phyloP scores from a whole-genome alignment of 768 basidiomycete genomes.

The Lactarius vividus region DNA sequence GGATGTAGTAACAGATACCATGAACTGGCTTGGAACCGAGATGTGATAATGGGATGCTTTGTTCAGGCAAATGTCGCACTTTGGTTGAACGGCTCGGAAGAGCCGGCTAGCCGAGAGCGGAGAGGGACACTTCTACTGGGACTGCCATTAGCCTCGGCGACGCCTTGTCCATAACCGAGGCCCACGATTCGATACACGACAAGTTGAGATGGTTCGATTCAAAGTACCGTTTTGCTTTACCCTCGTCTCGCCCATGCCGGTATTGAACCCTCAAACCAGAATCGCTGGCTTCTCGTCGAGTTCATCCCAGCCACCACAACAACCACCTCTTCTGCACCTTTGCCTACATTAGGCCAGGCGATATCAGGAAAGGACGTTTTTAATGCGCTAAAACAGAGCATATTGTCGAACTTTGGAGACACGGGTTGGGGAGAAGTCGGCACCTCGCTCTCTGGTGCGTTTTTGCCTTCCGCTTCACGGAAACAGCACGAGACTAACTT shows the following conservation, averaged over 20 bases:
- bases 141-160: background rate
- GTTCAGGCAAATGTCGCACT: too few relatives aligned
- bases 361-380: conserved; percentile 70
- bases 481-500: background rate
- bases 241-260: background rate
- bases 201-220: conserved; percentile 21
- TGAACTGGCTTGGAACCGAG: background rate
- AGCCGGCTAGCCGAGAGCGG: background rate
- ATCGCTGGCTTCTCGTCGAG: conserved; percentile 87
- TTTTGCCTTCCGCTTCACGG: background rate
- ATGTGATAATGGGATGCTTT: background rate
- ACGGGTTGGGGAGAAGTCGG: conserved; percentile 83
- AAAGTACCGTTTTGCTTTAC: conserved; percentile 1
- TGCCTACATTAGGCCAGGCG: conserved; percentile 36
- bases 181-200: background rate
- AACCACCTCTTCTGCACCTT: conserved; percentile 55
- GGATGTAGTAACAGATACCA: background rate
- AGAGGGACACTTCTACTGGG: background rate
- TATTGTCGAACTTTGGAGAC: conserved; percentile 76
- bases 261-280: conserved; percentile 44
- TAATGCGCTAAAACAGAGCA: conserved; percentile 63
- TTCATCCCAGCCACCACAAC: conserved; percentile 54
- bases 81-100: background rate
- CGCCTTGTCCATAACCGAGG: too few relatives aligned
- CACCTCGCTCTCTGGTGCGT: conserved; percentile 63